Percentiles rank a stretch among this genome's conserved stretches.
Evolutionary conservation across 352 stramenopile species (phyloP).

Genomic region (Globisporangium spiculum): DNA sequence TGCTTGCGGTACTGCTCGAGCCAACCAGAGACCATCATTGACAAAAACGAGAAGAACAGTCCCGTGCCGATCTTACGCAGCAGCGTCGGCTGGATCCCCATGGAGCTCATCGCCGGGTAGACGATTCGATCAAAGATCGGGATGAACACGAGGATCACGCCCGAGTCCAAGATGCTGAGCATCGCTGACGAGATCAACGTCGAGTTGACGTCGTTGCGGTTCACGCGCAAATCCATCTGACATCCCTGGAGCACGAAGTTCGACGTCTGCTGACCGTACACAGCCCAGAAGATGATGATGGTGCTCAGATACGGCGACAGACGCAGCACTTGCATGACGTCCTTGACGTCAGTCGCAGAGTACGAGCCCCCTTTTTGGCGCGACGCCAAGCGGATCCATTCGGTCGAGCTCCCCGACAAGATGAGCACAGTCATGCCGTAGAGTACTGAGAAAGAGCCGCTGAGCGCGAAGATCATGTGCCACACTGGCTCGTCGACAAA

Average conservation of each 20-base stretch:
- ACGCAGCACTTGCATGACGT: conserved; percentile 74
- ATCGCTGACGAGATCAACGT: conserved; percentile 83
- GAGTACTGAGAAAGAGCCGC: conserved; percentile 44
- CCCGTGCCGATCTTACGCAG: conserved; percentile 88
- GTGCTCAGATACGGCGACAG: conserved; percentile 79
- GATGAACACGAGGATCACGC: conserved; percentile 89
- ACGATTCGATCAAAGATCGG: conserved; percentile 84
- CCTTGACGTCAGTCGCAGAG: conserved; percentile 53
- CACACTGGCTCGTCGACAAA: conserved; percentile 59
- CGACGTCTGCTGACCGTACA: conserved; percentile 81
- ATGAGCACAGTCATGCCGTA: conserved; percentile 77
- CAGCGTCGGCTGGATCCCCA: conserved; percentile 72
- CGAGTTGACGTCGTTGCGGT: conserved; percentile 26
- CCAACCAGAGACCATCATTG: conserved; percentile 68
- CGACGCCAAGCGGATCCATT: conserved; percentile 55
- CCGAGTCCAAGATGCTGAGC: conserved; percentile 85
- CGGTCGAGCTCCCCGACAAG: conserved; percentile 49
- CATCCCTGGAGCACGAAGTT: conserved; percentile 88
- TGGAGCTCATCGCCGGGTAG: conserved; percentile 67
- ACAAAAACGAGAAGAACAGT: conserved; percentile 73
- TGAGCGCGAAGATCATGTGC: conserved; percentile 62
- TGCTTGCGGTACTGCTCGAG: conserved; percentile 76
- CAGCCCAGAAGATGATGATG: conserved; percentile 85
- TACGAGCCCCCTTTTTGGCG: conserved; percentile 56
- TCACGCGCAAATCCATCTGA: conserved; percentile 87